Base-by-base conservation (phyloP, 163 green algal species). In the Chlamydomonas reinhardtii region DNA sequence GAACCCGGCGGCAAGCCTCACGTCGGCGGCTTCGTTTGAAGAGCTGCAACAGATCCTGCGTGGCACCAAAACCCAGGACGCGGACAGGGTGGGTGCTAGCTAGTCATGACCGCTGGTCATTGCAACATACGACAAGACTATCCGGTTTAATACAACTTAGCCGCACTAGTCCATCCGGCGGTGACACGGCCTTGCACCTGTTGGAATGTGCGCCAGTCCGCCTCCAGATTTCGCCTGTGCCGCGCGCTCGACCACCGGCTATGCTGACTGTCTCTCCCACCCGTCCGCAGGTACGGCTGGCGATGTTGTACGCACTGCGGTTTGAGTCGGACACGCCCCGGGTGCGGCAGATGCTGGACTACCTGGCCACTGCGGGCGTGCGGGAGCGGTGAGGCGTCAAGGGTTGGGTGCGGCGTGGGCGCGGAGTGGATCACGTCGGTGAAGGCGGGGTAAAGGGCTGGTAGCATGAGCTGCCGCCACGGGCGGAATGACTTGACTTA, bases 281-380 rank as follows among this genome's bases (percentile, higher is more conserved):
- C 90, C 62, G 84, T 43, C 81, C 92, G 82, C 95, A 94, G 77
- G 71, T 98, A 35, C 94, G 96, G 48, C 90, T 99, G 65, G 96
- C 96, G 17, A 92, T 96, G 90, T 92, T 99, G 71, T 99, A 97
- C 85, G 94, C 90, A 27, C 92, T 99, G 91, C 92, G 97, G 25
- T 99, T 98, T 87, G 97, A 99, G 89, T 87, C 87, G 15, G 97
- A 99, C 59, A 88, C 91, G 17, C 64, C 89, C 39, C 80, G 89
- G 24, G 43, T 91, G 32, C 70, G 72, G 16, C 77, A 85, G 71
- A 59, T 94, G 72, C 48, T 91, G 71, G 90, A 92, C 43, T 86
- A 76, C 66, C 83, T 95, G n/a, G 79, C 29, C 32, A 81, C 76
- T 15, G 78, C 83, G 5, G 90, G 89, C 0, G 61, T 94, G 27